Conservation (phyloP, 106 monocot genomes). For the Allium cepa region DNA sequence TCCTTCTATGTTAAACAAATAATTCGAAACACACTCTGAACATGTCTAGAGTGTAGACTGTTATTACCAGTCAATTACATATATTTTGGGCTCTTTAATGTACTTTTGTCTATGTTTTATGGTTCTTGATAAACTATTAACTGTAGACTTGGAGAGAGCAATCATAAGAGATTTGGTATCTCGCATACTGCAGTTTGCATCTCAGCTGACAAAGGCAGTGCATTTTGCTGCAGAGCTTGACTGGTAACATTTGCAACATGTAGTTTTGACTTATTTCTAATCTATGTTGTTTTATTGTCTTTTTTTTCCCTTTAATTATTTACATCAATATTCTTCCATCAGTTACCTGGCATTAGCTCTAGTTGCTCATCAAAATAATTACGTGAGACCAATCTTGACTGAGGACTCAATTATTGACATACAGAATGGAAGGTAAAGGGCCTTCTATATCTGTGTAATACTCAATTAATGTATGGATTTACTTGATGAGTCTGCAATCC, state of each 20-base stretch:
- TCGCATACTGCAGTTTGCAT: constrained; percentile 62
- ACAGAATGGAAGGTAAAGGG: constrained; percentile 82
- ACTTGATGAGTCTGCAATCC: neutral
- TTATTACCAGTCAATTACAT: too few species aligned
- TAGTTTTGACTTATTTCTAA: neutral
- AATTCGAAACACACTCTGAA: too few species aligned
- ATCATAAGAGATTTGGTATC: constrained; percentile 82
- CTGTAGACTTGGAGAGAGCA: constrained; percentile 94
- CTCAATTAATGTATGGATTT: neutral
- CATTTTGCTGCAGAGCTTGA: constrained; percentile 98
- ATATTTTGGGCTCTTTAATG: too few species aligned
- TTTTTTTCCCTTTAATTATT: constrained; percentile 2
- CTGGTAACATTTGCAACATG: constrained; percentile 36
- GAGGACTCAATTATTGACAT: constrained; percentile 77
- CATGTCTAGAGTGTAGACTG: too few species aligned
- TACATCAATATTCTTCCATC: constrained; percentile 1
- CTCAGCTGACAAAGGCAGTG: constrained; percentile 62
- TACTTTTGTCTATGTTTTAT: too few species aligned
- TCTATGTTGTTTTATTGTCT: neutral
- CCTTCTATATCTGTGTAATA: neutral
- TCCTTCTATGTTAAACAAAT: too few species aligned
- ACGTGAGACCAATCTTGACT: constrained; percentile 78
- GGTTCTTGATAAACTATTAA: too few species aligned
- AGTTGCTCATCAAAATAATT: constrained; percentile 88
- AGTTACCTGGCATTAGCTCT: constrained; percentile 73